A percentile compares a stretch with the other conserved stretches of the same genome.
These are phyloP conservation scores for Hydrangea macrophylla DNA, from an alignment of 148 eudicot species.

Conservation along the genomic window DNA sequence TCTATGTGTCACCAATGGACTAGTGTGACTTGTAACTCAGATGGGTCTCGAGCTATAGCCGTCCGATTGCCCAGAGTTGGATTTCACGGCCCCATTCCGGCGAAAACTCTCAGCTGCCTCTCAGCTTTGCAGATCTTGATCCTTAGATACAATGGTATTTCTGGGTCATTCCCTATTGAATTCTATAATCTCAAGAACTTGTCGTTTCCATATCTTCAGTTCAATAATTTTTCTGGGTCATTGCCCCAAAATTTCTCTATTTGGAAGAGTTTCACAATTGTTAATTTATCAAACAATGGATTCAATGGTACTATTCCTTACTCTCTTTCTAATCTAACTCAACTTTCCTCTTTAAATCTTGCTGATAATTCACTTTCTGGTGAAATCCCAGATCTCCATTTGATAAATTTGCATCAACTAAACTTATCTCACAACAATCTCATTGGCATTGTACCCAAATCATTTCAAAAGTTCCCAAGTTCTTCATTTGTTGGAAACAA, in stretches of 20 bases:
- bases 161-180: constrained; percentile 70
- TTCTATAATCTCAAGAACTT: constrained; percentile 47
- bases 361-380: too few relatives aligned
- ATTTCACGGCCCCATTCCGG: constrained; percentile 68
- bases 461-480: constrained; percentile 60
- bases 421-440: constrained; percentile 65
- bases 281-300: constrained; percentile 69
- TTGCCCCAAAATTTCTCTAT: constrained; percentile 63
- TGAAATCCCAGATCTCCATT: constrained; percentile 55
- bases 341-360: too few relatives aligned
- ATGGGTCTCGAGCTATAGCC: too few relatives aligned
- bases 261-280: constrained; percentile 49
- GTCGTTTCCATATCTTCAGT: constrained; percentile 65
- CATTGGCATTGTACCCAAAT: constrained; percentile 61
- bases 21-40: constrained; percentile 67
- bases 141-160: constrained; percentile 62
- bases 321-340: too few relatives aligned
- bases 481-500: constrained; percentile 61
- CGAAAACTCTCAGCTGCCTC: constrained; percentile 55
- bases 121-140: constrained; percentile 63
- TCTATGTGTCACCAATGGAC: constrained; percentile 68
- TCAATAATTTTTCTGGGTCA: constrained; percentile 57
- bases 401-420: constrained; percentile 44
- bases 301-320: too few relatives aligned
- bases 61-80: constrained; percentile 72